phyloP scores from a whole-genome alignment of 108 stramenopile species.

The Cylindrotheca closterium region DNA sequence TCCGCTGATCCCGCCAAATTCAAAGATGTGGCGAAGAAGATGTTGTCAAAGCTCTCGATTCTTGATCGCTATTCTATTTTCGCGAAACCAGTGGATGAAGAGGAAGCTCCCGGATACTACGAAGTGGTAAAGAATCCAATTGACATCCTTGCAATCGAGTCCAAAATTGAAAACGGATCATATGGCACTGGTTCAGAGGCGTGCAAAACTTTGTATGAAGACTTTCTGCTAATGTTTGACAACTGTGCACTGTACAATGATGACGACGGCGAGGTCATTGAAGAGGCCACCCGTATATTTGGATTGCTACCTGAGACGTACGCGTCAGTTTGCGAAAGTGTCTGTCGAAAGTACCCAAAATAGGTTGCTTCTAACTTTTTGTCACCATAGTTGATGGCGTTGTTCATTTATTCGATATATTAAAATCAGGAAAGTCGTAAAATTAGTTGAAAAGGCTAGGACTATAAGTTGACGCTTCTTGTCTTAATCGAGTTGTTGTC shows the following conservation, averaged over 20 bases:
- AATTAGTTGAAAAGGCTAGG: too few relatives aligned
- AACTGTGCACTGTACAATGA: constrained; percentile 74
- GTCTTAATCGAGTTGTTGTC: neutral
- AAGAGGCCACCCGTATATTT: constrained; percentile 66
- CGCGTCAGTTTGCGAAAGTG: constrained; percentile 33
- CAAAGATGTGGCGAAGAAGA: constrained; percentile 59
- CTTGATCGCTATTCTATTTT: constrained; percentile 71
- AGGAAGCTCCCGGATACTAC: constrained; percentile 71
- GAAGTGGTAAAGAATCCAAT: constrained; percentile 70
- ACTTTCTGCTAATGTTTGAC: constrained; percentile 73
- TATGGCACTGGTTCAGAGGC: constrained; percentile 75
- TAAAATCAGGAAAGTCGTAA: too few relatives aligned
- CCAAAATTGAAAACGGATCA: constrained; percentile 63
- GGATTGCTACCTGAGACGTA: constrained; percentile 59
- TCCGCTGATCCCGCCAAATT: constrained; percentile 40
- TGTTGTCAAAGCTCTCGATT: constrained; percentile 48
- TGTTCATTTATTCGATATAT: too few relatives aligned
- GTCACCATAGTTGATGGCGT: too few relatives aligned
- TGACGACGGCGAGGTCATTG: constrained; percentile 62
- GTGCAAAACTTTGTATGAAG: constrained; percentile 53
- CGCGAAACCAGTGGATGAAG: constrained; percentile 65
- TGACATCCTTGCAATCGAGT: constrained; percentile 68
- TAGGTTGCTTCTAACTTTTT: too few relatives aligned
- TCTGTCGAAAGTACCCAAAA: constrained; percentile 26
- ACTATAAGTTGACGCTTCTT: neutral